Percentiles rank a stretch among this genome's conserved stretches.
Evolutionary conservation across 352 stramenopile genomes (phyloP).

Genomic region (Globisporangium radiosum): DNA sequence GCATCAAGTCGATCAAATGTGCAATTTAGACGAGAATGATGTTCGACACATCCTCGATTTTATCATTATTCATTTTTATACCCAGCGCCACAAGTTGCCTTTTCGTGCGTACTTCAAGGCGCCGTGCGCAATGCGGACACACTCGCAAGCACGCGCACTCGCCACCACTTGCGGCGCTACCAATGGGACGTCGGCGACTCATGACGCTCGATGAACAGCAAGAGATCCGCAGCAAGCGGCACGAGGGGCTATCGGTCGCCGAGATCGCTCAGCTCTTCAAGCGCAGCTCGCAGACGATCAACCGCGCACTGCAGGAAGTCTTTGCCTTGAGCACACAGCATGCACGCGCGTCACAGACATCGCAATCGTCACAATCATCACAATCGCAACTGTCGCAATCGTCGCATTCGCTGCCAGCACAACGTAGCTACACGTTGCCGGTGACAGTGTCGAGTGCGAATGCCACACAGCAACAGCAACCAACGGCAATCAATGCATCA

Average conservation of each 20-base stretch:
- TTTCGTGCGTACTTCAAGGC: not conserved
- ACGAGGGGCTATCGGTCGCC: conserved; percentile 24
- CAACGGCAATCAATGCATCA: too few relatives aligned
- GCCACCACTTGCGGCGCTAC: too few relatives aligned
- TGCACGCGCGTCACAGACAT: not conserved
- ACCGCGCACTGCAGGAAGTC: conserved; percentile 21
- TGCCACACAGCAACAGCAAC: too few relatives aligned
- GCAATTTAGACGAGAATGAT: too few relatives aligned
- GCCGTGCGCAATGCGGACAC: not conserved
- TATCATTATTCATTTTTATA: too few relatives aligned
- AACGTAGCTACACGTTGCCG: too few relatives aligned
- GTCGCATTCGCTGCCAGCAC: too few relatives aligned
- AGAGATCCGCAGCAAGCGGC: conserved; percentile 33
- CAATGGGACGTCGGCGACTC: conserved; percentile 31
- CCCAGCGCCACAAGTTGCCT: too few relatives aligned
- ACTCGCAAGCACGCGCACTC: conserved; percentile 5
- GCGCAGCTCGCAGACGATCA: conserved; percentile 36
- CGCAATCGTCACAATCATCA: not conserved
- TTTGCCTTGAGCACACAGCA: not conserved
- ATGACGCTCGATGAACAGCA: conserved; percentile 32
- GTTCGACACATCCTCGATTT: too few relatives aligned
- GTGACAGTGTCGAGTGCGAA: too few relatives aligned
- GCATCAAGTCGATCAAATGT: too few relatives aligned
- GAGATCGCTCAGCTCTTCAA: conserved; percentile 27
- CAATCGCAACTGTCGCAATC: not conserved